These are phyloP conservation scores for Candida sonorensis DNA, from an alignment of 805 yeast genomes.

Conservation along the genomic window DNA sequence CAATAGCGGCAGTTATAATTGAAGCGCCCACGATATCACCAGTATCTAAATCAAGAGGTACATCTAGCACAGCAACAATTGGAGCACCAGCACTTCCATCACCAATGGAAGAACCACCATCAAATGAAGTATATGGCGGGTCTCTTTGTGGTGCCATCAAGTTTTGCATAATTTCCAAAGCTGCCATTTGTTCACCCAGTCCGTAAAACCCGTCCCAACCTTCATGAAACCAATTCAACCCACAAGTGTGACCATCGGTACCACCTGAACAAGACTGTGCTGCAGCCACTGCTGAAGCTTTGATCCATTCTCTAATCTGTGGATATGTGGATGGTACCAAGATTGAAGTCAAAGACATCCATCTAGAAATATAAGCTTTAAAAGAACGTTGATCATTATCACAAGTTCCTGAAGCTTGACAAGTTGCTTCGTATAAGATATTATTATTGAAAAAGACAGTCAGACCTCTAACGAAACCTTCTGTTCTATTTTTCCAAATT, in stretches of 20 bases:
- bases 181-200: slow-evolving; percentile 73
- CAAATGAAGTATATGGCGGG: slow-evolving; percentile 41
- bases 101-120: slow-evolving; percentile 35
- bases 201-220: slow-evolving; percentile 67
- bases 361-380: slow-evolving; percentile 75
- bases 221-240: slow-evolving; percentile 52
- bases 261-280: slow-evolving; percentile 73
- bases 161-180: slow-evolving; percentile 56
- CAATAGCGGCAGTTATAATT: slow-evolving; percentile 53
- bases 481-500: slow-evolving; percentile 60
- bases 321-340: slow-evolving; percentile 53
- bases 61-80: slow-evolving; percentile 30
- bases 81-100: slow-evolving; percentile 62
- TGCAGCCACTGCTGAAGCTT: slow-evolving; percentile 56
- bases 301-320: slow-evolving; percentile 31
- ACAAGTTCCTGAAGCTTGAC: slow-evolving; percentile 61
- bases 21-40: slow-evolving; percentile 66
- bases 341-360: slow-evolving; percentile 66
- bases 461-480: slow-evolving; percentile 48
- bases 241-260: slow-evolving; percentile 69
- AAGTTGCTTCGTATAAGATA: slow-evolving; percentile 76
- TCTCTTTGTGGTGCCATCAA: slow-evolving; percentile 37
- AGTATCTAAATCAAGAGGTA: slow-evolving; percentile 32
- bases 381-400: slow-evolving; percentile 88
- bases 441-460: slow-evolving; percentile 46